Evolutionary conservation across 345 rosid genomes (phyloP).

Genomic region (Cardamine chenopodiifolia): DNA sequence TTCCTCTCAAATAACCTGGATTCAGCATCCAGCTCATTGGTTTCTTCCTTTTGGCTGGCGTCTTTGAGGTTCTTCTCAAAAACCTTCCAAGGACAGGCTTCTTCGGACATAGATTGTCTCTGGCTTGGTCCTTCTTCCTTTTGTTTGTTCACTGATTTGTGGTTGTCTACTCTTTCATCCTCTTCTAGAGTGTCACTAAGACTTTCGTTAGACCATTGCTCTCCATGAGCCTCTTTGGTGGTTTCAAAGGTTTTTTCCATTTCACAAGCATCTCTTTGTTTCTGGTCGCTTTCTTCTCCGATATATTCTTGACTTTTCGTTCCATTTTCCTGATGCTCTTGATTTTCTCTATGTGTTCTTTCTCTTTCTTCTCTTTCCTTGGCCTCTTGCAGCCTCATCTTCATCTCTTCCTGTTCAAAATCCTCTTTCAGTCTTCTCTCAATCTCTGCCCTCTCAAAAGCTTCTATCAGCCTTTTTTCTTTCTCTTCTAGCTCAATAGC

Average conservation of each 20-base stretch:
- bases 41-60: slow-evolving; percentile 46
- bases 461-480: slow-evolving; percentile 42
- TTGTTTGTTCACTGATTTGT: slow-evolving; percentile 17
- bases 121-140: slow-evolving; percentile 40
- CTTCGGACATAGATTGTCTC: slow-evolving; percentile 32
- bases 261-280: slow-evolving; percentile 43
- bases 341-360: slow-evolving; percentile 35
- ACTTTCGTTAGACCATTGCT: slow-evolving; percentile 42
- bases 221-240: slow-evolving; percentile 32
- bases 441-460: slow-evolving; percentile 44
- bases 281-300: slow-evolving; percentile 45
- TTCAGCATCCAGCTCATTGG: slow-evolving; percentile 39
- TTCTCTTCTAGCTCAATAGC: slow-evolving; percentile 48
- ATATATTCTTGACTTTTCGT: slow-evolving; percentile 42
- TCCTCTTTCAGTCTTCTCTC: slow-evolving; percentile 47
- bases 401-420: slow-evolving; percentile 38
- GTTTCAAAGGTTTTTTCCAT: slow-evolving; percentile 45
- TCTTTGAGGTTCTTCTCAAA: slow-evolving; percentile 48
- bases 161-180: slow-evolving; percentile 27
- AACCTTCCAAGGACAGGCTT: slow-evolving; percentile 43
- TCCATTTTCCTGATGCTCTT: slow-evolving; percentile 52
- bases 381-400: slow-evolving; percentile 38
- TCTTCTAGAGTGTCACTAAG: slow-evolving; percentile 39
- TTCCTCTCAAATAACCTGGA: slow-evolving; percentile 33
- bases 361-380: slow-evolving; percentile 42